Conservation (phyloP, 129 eudicot genomes). For the Lactuca saligna region DNA sequence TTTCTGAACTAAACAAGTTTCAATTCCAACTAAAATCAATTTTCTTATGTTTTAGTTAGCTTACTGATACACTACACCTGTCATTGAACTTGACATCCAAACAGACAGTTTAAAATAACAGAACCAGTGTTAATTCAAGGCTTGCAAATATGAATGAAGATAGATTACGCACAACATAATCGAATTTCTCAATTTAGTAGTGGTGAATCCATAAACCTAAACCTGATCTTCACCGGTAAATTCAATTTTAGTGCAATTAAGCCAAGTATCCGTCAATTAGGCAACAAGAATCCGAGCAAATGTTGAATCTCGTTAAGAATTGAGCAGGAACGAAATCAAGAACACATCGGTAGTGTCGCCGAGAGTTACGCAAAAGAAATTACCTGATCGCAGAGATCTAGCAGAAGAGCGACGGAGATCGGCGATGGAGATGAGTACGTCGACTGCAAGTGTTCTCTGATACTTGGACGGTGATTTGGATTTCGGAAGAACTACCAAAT, state of each 20-base stretch:
- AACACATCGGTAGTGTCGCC: slow-evolving; percentile 21
- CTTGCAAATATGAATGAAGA: not conserved
- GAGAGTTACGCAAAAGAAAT: not conserved
- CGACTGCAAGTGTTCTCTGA: slow-evolving; percentile 12
- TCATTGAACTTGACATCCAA: slow-evolving; percentile 4
- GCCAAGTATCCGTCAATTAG: slow-evolving; percentile 4
- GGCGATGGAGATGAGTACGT: slow-evolving; percentile 24
- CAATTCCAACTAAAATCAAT: slow-evolving; percentile 2
- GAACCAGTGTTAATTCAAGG: not conserved
- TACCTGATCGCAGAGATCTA: slow-evolving; percentile 33
- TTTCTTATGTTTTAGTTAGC: not conserved
- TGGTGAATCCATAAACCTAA: slow-evolving; percentile 14
- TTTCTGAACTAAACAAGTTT: slow-evolving; percentile 21
- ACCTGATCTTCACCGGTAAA: slow-evolving; percentile 17
- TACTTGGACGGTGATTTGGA: slow-evolving; percentile 32
- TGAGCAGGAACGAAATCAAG: slow-evolving; percentile 14
- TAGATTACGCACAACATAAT: not conserved
- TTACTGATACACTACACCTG: not conserved
- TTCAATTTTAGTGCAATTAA: slow-evolving; percentile 4
- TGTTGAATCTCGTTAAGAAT: slow-evolving; percentile 10
- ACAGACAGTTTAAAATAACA: slow-evolving; percentile 1
- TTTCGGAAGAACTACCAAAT: slow-evolving; percentile 24
- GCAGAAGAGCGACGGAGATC: slow-evolving; percentile 24
- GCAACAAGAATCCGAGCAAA: slow-evolving; percentile 1
- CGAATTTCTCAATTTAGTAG: slow-evolving; percentile 8